Evolutionary conservation across 2,329 filamentous ascomycete species (phyloP).

Genomic region (Paracamarosporium sp.): DNA sequence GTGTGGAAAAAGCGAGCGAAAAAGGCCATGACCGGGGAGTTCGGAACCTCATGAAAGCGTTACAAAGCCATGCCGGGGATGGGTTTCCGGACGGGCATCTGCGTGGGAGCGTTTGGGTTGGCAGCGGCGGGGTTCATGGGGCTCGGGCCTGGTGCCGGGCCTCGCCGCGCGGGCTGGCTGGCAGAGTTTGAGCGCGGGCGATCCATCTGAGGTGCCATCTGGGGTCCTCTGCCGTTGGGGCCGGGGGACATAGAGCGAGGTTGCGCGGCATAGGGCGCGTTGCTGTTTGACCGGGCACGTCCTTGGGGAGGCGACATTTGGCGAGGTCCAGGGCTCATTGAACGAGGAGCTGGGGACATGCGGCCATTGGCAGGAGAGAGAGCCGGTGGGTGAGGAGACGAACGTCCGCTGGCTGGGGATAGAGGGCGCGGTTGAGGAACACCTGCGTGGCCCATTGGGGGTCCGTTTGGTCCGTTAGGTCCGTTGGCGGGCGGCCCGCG

Average conservation of each 20-base stretch:
- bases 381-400: conserved; percentile 55
- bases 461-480: conserved; percentile 17
- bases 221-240: conserved; percentile 45
- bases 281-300: conserved; percentile 46
- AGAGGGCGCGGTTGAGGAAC: conserved; percentile 44
- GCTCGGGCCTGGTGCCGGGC: conserved; percentile 42
- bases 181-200: conserved; percentile 48
- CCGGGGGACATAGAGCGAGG: conserved; percentile 49
- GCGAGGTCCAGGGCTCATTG: conserved; percentile 42
- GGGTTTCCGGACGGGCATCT: conserved; percentile 53
- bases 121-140: conserved; percentile 43
- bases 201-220: conserved; percentile 39
- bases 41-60: conserved; percentile 32
- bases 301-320: conserved; percentile 25
- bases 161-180: conserved; percentile 37
- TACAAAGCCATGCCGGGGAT: conserved; percentile 56
- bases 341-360: conserved; percentile 36
- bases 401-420: conserved; percentile 56
- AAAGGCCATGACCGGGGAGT: conserved; percentile 24
- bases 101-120: conserved; percentile 2
- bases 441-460: conserved; percentile 41
- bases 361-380: conserved; percentile 49
- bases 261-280: conserved; percentile 43
- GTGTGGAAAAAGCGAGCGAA: neutral
- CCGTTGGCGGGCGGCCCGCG: conserved; percentile 36